A percentile compares a stretch with the other conserved stretches of the same genome.
Conservation (phyloP, 1,139 yeast genomes). For the Blastobotrys indianensis region DNA sequence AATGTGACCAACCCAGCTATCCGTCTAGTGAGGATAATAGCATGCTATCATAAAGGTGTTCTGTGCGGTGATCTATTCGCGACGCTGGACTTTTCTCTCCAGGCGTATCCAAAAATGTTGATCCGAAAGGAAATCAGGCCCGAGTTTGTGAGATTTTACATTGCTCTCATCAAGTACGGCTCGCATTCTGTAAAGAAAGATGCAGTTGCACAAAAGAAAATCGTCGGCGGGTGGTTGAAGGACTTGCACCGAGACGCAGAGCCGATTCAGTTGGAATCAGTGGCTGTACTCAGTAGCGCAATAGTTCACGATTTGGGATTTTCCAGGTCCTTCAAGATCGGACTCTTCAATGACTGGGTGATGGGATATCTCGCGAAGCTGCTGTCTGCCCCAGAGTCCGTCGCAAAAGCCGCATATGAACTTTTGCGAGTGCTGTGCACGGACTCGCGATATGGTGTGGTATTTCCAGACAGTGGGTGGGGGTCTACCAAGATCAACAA, state of each 20-base stretch:
- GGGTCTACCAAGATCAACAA: constrained; percentile 35
- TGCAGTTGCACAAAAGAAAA: constrained; percentile 49
- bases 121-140: constrained; percentile 45
- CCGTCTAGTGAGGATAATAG: constrained; percentile 48
- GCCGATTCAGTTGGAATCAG: constrained; percentile 36
- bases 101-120: constrained; percentile 57
- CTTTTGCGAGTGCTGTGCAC: constrained; percentile 50
- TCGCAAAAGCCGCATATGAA: constrained; percentile 37
- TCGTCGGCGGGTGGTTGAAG: constrained; percentile 63
- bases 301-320: constrained; percentile 58
- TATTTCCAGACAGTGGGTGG: constrained; percentile 54
- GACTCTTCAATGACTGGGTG: constrained; percentile 73
- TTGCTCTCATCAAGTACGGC: constrained; percentile 45
- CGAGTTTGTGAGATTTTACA: constrained; percentile 57
- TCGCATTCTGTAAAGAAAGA: constrained; percentile 57
- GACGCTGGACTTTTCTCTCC: constrained; percentile 60
- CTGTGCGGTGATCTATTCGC: constrained; percentile 54
- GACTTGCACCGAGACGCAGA: constrained; percentile 53
- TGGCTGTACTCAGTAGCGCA: constrained; percentile 45
- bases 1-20: constrained; percentile 58
- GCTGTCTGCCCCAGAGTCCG: constrained; percentile 37
- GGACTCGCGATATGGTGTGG: constrained; percentile 53
- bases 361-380: constrained; percentile 53
- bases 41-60: constrained; percentile 45
- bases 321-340: constrained; percentile 64